Base-by-base conservation (phyloP, 768 basidiomycete species). In the Amanita thiersii region DNA sequence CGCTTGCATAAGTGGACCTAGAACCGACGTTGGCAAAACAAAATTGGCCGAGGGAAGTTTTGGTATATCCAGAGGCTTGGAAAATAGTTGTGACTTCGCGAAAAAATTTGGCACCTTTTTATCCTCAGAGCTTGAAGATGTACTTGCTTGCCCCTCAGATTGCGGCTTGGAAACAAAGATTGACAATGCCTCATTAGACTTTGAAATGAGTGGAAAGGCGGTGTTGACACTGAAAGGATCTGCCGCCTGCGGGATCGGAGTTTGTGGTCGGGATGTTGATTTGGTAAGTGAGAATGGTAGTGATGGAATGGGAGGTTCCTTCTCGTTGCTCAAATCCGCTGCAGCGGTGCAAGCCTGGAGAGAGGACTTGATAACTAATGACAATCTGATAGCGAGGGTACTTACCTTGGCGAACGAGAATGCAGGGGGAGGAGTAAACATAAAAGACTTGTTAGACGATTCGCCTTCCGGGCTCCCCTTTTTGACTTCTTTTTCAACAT, bases 391-490 rank as follows among this genome's bases (percentile, higher is more conserved):
- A n/a, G n/a, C n/a, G n/a, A n/a, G n/a, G n/a, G n/a, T n/a, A n/a
- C n/a, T n/a, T n/a, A n/a, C n/a, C 50, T 78, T 75, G 4, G 78
- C 73, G 50, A 88, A 86, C 32, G 67, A 76, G 58, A 88, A 87
- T 5, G 72, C 75, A 40, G 65, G 58, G 14, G 82, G 75, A 28
- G 79, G 64, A 29, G 78, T 66, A 55, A 81, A 86, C 3, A 64
- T 58, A 1, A 81, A 80, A 7, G 58, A 64, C 45, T 64, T 71
- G 54, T 70, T 73, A 8, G 73, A 69, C 5, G 74, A 73, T 50
- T 75, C 75, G 40, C 80, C 75, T 10, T 78, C 56, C 42, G 57
- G 58, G 32, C 66, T 62, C 28, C 60, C 59, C 44, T 79, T n/a
- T n/a, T n/a, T n/a, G n/a, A n/a, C n/a, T n/a, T n/a, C 75, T 47